Evolutionary conservation across 306 rosid genomes (phyloP).

Genomic region (Prunus salicina): DNA sequence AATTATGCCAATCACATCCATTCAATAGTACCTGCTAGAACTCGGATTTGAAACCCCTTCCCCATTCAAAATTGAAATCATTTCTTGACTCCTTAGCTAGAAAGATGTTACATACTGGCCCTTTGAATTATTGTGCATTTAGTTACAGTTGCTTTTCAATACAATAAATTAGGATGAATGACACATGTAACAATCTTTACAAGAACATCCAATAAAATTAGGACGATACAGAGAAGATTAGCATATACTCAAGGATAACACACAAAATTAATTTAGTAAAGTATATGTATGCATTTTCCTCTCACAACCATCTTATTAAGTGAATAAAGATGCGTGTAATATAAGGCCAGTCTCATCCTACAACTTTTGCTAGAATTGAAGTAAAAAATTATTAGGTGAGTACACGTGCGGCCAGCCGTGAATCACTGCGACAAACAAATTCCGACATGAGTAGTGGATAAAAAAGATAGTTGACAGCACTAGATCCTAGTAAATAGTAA

Average conservation of each 20-base stretch:
- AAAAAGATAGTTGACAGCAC: not conserved
- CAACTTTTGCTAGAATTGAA: not conserved
- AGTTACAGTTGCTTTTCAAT: not conserved
- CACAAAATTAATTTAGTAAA: too few relatives aligned
- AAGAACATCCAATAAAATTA: too few relatives aligned
- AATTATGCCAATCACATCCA: slow-evolving; percentile 7
- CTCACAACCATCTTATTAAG: not conserved
- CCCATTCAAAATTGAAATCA: not conserved
- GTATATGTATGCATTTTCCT: not conserved
- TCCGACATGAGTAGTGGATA: slow-evolving; percentile 2
- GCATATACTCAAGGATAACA: too few relatives aligned
- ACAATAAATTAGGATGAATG: not conserved
- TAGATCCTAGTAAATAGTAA: not conserved
- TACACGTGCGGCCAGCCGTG: slow-evolving; percentile 18
- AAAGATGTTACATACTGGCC: not conserved
- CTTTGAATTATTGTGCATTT: not conserved
- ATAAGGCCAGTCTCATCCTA: not conserved
- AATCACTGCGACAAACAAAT: slow-evolving; percentile 17
- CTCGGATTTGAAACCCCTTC: not conserved
- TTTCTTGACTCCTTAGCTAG: not conserved
- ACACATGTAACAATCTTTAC: not conserved
- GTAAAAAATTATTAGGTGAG: not conserved
- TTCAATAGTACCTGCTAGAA: not conserved
- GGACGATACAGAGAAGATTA: too few relatives aligned
- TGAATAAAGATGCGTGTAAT: not conserved